Percentiles rank a stretch among this genome's conserved stretches.
Conservation (phyloP, 1,284 basidiomycete species). For the Nidula niveotomentosa region DNA sequence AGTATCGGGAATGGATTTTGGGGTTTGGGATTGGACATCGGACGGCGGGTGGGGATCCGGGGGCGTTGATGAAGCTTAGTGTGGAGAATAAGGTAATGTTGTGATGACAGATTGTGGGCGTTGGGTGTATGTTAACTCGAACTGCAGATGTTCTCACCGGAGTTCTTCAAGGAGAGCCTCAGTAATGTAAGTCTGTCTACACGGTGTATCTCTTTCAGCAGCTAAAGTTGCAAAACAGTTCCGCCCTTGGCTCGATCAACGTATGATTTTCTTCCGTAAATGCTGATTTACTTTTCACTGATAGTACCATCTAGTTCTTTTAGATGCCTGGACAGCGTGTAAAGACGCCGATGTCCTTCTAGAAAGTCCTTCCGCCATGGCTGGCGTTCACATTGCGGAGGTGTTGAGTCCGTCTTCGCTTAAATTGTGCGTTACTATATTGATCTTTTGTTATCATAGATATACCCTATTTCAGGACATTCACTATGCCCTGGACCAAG, state of each 20-base stretch:
- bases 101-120: slow-evolving; percentile 1
- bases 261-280: slow-evolving; percentile 30
- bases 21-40: slow-evolving; percentile 70
- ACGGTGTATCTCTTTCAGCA: neutral
- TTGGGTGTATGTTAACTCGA: neutral
- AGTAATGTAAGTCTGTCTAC: slow-evolving; percentile 38
- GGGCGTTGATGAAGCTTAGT: slow-evolving; percentile 62
- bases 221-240: slow-evolving; percentile 38
- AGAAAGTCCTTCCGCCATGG: slow-evolving; percentile 77
- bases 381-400: slow-evolving; percentile 82
- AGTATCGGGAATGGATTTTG: slow-evolving; percentile 90
- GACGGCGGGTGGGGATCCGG: slow-evolving; percentile 78
- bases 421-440: slow-evolving; percentile 5
- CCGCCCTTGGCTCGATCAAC: slow-evolving; percentile 75
- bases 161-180: slow-evolving; percentile 64
- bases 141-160: slow-evolving; percentile 4
- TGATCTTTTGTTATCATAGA: slow-evolving; percentile 7
- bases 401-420: slow-evolving; percentile 51
- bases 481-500: slow-evolving; percentile 76
- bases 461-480: slow-evolving; percentile 65
- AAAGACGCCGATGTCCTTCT: slow-evolving; percentile 74
- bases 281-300: neutral
- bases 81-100: slow-evolving; percentile 54
- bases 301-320: slow-evolving; percentile 50
- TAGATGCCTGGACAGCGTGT: slow-evolving; percentile 72